phyloP scores from a whole-genome alignment of 2,329 filamentous ascomycete genomes.

The Microdochium trichocladiopsis region DNA sequence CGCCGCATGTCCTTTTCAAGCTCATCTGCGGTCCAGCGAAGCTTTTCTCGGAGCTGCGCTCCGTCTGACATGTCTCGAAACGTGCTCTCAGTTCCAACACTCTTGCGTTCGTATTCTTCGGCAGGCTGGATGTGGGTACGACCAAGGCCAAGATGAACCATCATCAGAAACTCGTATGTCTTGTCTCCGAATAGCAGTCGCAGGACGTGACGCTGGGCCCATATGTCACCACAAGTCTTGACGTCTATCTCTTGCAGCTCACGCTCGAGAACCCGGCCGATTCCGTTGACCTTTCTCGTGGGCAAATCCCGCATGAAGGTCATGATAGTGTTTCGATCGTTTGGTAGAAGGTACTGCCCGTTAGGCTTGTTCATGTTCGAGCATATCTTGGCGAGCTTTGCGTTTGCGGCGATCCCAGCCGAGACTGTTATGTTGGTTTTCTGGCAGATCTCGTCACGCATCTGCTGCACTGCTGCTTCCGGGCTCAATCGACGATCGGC shows the following conservation, averaged over 20 bases:
- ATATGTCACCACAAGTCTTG: constrained; percentile 84
- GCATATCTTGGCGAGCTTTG: constrained; percentile 89
- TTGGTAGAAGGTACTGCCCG: constrained; percentile 74
- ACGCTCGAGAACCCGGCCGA: constrained; percentile 90
- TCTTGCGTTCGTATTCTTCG: constrained; percentile 87
- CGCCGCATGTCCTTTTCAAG: constrained; percentile 77
- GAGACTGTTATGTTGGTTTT: constrained; percentile 82
- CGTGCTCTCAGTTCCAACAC: constrained; percentile 87
- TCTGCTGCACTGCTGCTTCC: constrained; percentile 66
- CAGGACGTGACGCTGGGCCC: constrained; percentile 65
- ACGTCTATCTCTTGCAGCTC: constrained; percentile 84
- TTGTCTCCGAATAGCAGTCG: constrained; percentile 84
- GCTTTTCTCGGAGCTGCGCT: constrained; percentile 63
- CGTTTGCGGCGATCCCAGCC: constrained; percentile 89
- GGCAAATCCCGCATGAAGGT: constrained; percentile 78
- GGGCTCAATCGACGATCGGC: constrained; percentile 58
- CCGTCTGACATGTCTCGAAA: constrained; percentile 74
- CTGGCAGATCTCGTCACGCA: constrained; percentile 70
- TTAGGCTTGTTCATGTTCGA: constrained; percentile 97
- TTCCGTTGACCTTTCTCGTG: constrained; percentile 85
- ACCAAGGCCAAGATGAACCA: constrained; percentile 79
- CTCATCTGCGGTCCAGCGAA: constrained; percentile 75
- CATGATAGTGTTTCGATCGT: constrained; percentile 69
- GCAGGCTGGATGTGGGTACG: constrained; percentile 79
- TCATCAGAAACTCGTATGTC: constrained; percentile 77